phyloP scores from a whole-genome alignment of 495 filamentous ascomycete genomes.

The Emericellopsis terricola region DNA sequence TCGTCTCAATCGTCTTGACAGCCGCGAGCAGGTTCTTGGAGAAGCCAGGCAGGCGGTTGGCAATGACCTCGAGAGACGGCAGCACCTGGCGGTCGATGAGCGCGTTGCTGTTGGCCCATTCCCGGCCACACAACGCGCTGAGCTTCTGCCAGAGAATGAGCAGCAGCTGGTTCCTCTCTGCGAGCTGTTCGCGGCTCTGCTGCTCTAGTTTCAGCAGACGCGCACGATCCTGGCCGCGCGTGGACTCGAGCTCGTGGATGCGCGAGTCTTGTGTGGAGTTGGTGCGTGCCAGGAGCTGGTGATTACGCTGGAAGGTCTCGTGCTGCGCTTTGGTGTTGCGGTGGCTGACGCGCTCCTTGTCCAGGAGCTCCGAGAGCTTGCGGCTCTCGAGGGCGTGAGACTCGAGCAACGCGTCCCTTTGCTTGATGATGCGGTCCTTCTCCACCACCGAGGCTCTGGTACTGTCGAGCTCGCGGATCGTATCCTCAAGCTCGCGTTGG shows the following conservation, averaged over 20 bases:
- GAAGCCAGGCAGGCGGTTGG: conserved; percentile 65
- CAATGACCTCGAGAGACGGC: conserved; percentile 64
- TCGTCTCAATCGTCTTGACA: conserved; percentile 70
- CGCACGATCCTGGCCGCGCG: conserved; percentile 53
- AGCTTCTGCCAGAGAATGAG: conserved; percentile 76
- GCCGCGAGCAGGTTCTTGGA: conserved; percentile 74
- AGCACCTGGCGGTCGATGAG: conserved; percentile 71
- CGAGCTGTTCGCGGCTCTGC: conserved; percentile 67
- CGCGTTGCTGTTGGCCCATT: conserved; percentile 83
- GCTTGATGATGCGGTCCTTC: conserved; percentile 74
- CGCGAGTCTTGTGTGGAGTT: conserved; percentile 68
- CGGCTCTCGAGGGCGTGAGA: conserved; percentile 70
- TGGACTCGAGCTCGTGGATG: conserved; percentile 66
- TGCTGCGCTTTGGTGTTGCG: conserved; percentile 70
- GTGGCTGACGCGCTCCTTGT: conserved; percentile 75
- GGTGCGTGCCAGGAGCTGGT: conserved; percentile 66
- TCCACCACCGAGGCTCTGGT: conserved; percentile 59
- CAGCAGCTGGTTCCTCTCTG: conserved; percentile 76
- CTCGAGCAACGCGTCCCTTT: conserved; percentile 85
- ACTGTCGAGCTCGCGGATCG: conserved; percentile 61
- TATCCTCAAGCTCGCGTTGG: conserved; percentile 72
- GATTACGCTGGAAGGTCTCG: conserved; percentile 70
- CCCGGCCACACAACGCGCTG: conserved; percentile 66
- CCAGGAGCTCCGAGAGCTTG: conserved; percentile 72
- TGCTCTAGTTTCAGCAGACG: conserved; percentile 56